Conservation (phyloP, 768 basidiomycete species). For the Epithele typhae region DNA sequence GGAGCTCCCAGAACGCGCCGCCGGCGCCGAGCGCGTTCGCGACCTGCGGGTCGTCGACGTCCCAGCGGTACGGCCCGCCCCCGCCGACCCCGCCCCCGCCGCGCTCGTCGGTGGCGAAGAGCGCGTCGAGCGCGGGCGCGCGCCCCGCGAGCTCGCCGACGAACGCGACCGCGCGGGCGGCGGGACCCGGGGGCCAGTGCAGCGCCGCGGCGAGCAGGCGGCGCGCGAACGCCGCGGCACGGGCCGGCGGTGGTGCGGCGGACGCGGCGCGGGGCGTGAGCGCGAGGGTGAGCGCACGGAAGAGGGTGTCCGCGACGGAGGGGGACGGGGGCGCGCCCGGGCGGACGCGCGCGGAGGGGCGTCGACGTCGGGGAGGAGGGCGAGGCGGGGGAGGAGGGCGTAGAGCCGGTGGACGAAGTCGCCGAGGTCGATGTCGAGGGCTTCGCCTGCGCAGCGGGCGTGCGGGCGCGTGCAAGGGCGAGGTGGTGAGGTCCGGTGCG, state of each 20-base stretch:
- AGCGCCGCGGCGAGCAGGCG: conserved; percentile 80
- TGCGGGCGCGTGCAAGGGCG: too few relatives aligned
- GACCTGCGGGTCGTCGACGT: conserved; percentile 86
- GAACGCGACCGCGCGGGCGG: conserved; percentile 69
- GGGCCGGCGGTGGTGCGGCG: conserved; percentile 56
- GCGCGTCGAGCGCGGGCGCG: conserved; percentile 76
- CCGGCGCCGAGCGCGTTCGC: conserved; percentile 63
- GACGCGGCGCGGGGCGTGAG: conserved; percentile 72
- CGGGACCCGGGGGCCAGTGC: conserved; percentile 69
- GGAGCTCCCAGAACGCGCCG: conserved; percentile 83
- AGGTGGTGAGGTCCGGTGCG: too few relatives aligned
- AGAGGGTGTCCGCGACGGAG: conserved; percentile 67
- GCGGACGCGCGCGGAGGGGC: conserved; percentile 31
- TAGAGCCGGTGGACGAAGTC: conserved; percentile 88
- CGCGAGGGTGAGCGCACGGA: conserved; percentile 76
- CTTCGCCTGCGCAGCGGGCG: conserved; percentile 89
- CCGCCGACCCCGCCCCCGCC: conserved; percentile 75
- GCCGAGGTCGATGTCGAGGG: conserved; percentile 91
- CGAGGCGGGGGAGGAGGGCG: conserved; percentile 71
- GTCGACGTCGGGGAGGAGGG: conserved; percentile 63
- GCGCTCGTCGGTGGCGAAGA: conserved; percentile 86
- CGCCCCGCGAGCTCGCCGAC: conserved; percentile 67
- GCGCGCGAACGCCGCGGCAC: conserved; percentile 90
- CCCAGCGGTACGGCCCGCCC: conserved; percentile 69
- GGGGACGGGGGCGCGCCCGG: conserved; percentile 21